Conservation (phyloP, 352 stramenopile genomes). For the Pythium periplocum region DNA sequence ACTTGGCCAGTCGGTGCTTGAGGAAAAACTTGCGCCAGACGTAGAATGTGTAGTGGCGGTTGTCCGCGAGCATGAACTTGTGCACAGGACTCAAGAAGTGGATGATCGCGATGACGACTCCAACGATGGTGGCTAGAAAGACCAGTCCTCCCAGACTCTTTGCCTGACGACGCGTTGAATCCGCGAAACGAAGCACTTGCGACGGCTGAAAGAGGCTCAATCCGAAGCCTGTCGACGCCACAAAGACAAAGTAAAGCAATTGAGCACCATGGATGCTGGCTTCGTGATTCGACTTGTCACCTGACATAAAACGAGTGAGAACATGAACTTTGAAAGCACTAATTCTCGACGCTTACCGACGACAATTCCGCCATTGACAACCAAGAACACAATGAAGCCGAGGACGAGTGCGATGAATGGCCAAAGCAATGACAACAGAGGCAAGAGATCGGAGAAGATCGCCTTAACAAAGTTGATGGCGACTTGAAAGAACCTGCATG, state of each 20-base stretch:
- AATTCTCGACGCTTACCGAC: constrained; percentile 39
- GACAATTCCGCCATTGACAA: constrained; percentile 76
- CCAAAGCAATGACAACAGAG: constrained; percentile 60
- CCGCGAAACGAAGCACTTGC: constrained; percentile 29
- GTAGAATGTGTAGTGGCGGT: constrained; percentile 92
- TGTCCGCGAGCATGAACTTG: constrained; percentile 90
- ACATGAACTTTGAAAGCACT: not conserved
- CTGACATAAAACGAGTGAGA: constrained; percentile 17
- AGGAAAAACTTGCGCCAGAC: constrained; percentile 87
- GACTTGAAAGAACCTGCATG: constrained; percentile 28
- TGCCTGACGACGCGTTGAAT: constrained; percentile 26
- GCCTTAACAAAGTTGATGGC: constrained; percentile 61
- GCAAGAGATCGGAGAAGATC: constrained; percentile 38
- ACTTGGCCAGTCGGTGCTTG: constrained; percentile 65
- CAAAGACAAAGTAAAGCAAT: constrained; percentile 74
- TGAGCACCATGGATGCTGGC: constrained; percentile 66
- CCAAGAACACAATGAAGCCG: constrained; percentile 53
- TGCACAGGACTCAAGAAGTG: constrained; percentile 74
- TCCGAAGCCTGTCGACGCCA: constrained; percentile 55
- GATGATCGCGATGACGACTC: constrained; percentile 33
- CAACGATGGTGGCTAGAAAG: constrained; percentile 20
- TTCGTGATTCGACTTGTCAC: constrained; percentile 83
- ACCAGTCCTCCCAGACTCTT: constrained; percentile 26
- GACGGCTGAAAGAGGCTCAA: constrained; percentile 31
- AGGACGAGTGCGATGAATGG: constrained; percentile 57